phyloP scores from a whole-genome alignment of 345 rosid species.

The Salix udensis region DNA sequence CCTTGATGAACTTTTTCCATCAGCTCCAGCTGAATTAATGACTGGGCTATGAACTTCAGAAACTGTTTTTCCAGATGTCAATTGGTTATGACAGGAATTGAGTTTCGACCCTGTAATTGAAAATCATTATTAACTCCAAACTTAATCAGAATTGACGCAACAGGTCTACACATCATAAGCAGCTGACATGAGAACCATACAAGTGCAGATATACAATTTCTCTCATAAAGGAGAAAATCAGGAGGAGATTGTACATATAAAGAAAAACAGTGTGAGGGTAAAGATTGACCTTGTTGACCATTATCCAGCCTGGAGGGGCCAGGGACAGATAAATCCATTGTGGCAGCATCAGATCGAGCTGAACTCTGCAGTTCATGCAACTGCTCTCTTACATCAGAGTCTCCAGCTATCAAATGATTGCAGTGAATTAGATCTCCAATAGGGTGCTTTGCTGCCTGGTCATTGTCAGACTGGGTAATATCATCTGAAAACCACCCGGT shows the following conservation, averaged over 20 bases:
- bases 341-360: conserved; percentile 15
- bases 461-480: conserved; percentile 50
- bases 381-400: conserved; percentile 26
- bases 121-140: background rate
- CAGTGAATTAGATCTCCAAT: conserved; percentile 19
- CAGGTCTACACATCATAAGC: background rate
- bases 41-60: conserved; percentile 12
- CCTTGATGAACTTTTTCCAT: background rate
- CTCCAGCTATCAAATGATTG: conserved; percentile 15
- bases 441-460: conserved; percentile 25
- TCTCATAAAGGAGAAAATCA: background rate
- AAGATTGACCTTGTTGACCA: conserved; percentile 32
- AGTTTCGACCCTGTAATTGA: conserved; percentile 14
- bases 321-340: conserved; percentile 12
- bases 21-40: conserved; percentile 20
- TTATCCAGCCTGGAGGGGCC: background rate
- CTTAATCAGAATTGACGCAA: background rate
- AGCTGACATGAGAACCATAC: background rate
- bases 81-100: conserved; percentile 5
- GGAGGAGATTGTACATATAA: background rate
- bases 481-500: conserved; percentile 52
- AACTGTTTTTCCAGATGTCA: conserved; percentile 8
- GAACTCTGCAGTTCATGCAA: conserved; percentile 9
- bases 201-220: background rate
- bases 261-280: background rate